These are phyloP conservation scores for Penicillium subrubescens DNA, from an alignment of 495 filamentous ascomycete species.

Conservation along the genomic window DNA sequence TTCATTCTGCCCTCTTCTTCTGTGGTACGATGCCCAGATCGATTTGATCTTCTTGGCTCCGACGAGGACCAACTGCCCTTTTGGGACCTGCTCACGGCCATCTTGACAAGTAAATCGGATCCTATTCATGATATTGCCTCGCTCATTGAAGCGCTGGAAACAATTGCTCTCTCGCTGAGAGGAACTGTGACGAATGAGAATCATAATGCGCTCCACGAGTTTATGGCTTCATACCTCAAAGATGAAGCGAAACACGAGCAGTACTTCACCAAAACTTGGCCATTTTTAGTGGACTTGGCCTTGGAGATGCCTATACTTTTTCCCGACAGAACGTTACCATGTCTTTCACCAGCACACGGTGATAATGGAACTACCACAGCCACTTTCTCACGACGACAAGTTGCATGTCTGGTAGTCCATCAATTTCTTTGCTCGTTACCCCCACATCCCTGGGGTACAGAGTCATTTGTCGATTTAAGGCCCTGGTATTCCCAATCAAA, in stretches of 20 bases:
- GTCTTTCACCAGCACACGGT: background rate
- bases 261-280: background rate
- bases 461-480: background rate
- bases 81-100: background rate
- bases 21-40: background rate
- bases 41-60: background rate
- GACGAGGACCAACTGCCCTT: background rate
- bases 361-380: background rate
- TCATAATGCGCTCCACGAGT: background rate
- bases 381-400: background rate
- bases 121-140: background rate
- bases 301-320: background rate
- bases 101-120: background rate
- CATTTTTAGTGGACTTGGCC: background rate
- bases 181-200: background rate
- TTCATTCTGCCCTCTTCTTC: background rate
- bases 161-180: background rate
- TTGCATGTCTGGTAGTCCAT: conserved; percentile 1
- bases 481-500: background rate
- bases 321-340: background rate
- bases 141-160: background rate
- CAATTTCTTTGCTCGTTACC: background rate
- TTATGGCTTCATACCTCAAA: background rate
- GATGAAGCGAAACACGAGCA: background rate
- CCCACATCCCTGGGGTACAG: background rate